Conservation (phyloP, 108 stramenopile genomes). For the Cyclotella baltica region DNA sequence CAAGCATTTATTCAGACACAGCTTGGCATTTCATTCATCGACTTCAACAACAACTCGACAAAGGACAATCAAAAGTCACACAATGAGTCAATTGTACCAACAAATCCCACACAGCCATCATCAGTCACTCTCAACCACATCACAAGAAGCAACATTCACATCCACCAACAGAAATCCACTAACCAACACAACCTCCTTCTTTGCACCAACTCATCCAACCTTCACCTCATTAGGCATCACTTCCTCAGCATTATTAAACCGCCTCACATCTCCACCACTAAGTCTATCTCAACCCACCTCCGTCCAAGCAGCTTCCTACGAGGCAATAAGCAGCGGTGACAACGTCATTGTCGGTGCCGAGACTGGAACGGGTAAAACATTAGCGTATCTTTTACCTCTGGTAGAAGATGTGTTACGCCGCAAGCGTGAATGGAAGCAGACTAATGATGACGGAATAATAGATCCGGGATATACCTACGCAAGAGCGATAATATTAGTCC, state of each 20-base stretch:
- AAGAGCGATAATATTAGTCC: conserved; percentile 83
- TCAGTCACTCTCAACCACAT: not conserved
- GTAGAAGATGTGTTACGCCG: conserved; percentile 76
- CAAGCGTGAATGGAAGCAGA: conserved; percentile 60
- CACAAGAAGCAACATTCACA: conserved; percentile 1
- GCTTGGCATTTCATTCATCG: not conserved
- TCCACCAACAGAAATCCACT: not conserved
- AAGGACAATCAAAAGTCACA: not conserved
- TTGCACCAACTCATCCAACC: conserved; percentile 28
- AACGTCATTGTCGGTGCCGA: conserved; percentile 92
- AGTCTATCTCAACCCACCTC: conserved; percentile 65
- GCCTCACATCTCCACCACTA: conserved; percentile 57
- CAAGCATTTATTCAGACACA: not conserved
- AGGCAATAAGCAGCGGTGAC: conserved; percentile 48
- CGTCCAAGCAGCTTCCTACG: conserved; percentile 77
- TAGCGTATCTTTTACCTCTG: conserved; percentile 93
- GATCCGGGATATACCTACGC: conserved; percentile 78
- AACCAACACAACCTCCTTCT: conserved; percentile 16
- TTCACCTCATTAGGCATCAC: conserved; percentile 78
- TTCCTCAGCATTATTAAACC: conserved; percentile 66
- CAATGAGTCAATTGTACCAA: not conserved
- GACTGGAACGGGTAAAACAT: conserved; percentile 97
- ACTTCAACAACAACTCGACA: not conserved
- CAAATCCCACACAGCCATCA: not conserved
- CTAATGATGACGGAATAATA: conserved; percentile 5